phyloP scores from a whole-genome alignment of 257 asterid species.

The Salvia miltiorrhiza region DNA sequence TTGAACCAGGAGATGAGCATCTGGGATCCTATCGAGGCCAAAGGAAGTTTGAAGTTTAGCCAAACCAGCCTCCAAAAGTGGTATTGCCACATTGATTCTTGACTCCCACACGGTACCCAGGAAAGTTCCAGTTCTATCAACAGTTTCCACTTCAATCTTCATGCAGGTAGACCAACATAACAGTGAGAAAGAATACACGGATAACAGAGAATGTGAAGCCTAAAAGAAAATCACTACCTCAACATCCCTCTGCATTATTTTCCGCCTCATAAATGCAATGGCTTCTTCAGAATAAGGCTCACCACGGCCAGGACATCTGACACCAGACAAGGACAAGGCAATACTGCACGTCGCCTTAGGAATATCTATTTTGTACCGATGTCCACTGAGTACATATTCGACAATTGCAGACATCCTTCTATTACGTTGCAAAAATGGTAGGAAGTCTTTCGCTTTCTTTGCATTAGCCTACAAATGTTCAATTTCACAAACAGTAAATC shows the following conservation, averaged over 20 bases:
- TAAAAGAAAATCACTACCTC: conserved; percentile 49
- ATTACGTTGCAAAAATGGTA: conserved; percentile 85
- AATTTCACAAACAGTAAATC: not conserved
- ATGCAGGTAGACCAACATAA: not conserved
- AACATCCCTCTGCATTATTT: conserved; percentile 99
- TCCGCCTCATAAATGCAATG: conserved; percentile 94
- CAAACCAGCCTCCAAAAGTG: conserved; percentile 90
- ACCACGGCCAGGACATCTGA: conserved; percentile 94
- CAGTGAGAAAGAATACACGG: conserved; percentile 12
- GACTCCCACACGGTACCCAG: conserved; percentile 91
- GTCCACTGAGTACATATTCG: conserved; percentile 96
- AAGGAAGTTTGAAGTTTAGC: conserved; percentile 85
- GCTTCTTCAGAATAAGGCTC: conserved; percentile 95
- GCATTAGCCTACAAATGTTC: conserved; percentile 52
- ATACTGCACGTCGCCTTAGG: conserved; percentile 95
- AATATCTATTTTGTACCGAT: conserved; percentile 73
- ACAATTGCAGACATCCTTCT: conserved; percentile 93
- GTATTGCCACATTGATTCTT: conserved; percentile 64
- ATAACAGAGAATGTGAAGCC: not conserved
- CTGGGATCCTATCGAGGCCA: conserved; percentile 80
- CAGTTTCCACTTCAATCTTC: conserved; percentile 94
- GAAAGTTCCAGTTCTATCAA: conserved; percentile 96
- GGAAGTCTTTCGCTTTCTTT: conserved; percentile 83
- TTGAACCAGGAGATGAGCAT: conserved; percentile 77
- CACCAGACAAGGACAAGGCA: conserved; percentile 94